Percentiles rank a stretch among this genome's conserved stretches.
These are phyloP conservation scores for Diaporthe citri DNA, from an alignment of 2,329 filamentous ascomycete genomes.

Conservation along the genomic window DNA sequence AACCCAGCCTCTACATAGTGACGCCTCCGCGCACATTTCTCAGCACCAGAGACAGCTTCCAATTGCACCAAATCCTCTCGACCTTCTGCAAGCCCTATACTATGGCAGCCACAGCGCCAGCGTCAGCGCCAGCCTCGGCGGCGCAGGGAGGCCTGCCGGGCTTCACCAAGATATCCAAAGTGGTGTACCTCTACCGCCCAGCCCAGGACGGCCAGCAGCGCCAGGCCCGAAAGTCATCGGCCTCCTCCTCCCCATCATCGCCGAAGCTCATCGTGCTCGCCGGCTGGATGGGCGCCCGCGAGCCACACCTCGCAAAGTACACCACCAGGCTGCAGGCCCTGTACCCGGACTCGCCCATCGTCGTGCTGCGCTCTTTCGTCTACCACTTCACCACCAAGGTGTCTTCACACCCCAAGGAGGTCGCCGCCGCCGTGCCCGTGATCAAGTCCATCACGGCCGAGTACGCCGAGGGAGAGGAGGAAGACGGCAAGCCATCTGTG, in stretches of 20 bases:
- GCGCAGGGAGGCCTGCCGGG: conserved; percentile 32
- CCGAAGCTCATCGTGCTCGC: conserved; percentile 63
- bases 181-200: conserved; percentile 30
- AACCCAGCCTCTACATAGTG: neutral
- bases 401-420: conserved; percentile 48
- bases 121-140: conserved; percentile 20
- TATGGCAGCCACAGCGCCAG: conserved; percentile 37
- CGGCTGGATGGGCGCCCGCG: conserved; percentile 65
- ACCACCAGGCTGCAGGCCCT: conserved; percentile 57
- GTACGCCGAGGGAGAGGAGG: conserved; percentile 44
- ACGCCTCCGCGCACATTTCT: neutral
- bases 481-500: conserved; percentile 48
- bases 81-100: neutral
- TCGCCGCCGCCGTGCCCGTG: conserved; percentile 56
- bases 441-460: conserved; percentile 49
- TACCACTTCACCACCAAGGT: conserved; percentile 51
- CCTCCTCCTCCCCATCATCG: conserved; percentile 37
- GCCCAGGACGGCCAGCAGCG: neutral
- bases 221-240: conserved; percentile 27
- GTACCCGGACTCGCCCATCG: conserved; percentile 60
- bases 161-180: conserved; percentile 33
- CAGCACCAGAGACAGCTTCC: neutral
- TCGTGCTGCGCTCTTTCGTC: conserved; percentile 59
- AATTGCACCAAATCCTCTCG: neutral
- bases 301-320: conserved; percentile 66